A percentile compares a stretch with the other conserved stretches of the same genome.
phyloP scores from a whole-genome alignment of 192 early-diverging fungal species.

The Helicostylum pulchrum region DNA sequence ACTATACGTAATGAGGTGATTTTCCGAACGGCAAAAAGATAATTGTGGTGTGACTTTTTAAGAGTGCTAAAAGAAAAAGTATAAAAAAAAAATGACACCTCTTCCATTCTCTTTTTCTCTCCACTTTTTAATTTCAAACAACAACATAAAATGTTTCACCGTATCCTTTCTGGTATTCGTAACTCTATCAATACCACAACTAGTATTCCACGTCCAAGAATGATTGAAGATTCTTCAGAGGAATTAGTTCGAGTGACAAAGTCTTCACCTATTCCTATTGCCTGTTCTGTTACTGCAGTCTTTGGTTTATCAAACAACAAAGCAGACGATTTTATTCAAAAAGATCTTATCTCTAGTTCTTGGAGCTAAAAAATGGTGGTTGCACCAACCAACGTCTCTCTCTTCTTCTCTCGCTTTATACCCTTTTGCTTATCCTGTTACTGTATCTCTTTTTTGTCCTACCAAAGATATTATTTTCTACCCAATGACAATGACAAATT shows the following conservation, averaged over 20 bases:
- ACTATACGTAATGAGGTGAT: too few relatives aligned
- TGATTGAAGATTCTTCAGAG: slow-evolving; percentile 11
- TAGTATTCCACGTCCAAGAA: slow-evolving; percentile 5
- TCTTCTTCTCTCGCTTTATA: neutral
- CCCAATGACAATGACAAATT: neutral
- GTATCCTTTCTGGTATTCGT: slow-evolving; percentile 14
- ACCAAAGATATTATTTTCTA: neutral
- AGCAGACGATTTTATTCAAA: slow-evolving; percentile 24
- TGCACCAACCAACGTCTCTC: neutral
- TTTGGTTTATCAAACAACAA: slow-evolving; percentile 10
- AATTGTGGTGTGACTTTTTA: too few relatives aligned
- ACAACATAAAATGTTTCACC: slow-evolving; percentile 12
- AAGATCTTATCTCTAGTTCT: slow-evolving; percentile 20
- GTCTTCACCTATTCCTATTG: neutral
- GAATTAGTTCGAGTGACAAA: slow-evolving; percentile 5
- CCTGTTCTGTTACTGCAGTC: neutral
- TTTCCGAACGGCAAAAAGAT: too few relatives aligned
- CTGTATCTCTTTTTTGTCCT: neutral
- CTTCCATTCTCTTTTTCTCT: neutral
- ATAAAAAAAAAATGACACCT: neutral
- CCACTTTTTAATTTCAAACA: neutral
- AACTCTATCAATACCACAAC: neutral
- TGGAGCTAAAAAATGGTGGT: slow-evolving; percentile 3
- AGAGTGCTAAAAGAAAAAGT: too few relatives aligned
- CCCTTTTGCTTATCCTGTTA: neutral